Evolutionary conservation across 495 filamentous ascomycete species (phyloP), one percentile per base, ranked within the genome.

Genomic region (Penicillium samsonianum): DNA sequence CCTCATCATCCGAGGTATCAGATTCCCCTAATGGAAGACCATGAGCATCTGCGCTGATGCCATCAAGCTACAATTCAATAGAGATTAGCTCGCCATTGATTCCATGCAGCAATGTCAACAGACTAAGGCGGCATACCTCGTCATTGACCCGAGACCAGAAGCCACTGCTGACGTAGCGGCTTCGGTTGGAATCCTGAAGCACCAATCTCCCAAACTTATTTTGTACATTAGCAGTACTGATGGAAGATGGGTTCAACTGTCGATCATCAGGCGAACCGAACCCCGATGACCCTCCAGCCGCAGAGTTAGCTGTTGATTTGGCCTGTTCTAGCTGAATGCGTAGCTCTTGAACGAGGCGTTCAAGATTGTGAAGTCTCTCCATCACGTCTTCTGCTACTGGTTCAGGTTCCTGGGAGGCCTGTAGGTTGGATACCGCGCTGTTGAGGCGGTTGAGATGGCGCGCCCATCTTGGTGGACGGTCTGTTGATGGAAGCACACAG

Each of bases 91-190:
- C 42, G 6, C 17, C 3, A 2, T 53, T 8, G 31, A 47, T 43
- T 10, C 19, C 31, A 3, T 16, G 11, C n/a, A 3, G 25, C 11
- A 44, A 22, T 23, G 20, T 26, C 16, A 19, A 2, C 14, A n/a
- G 43, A 40, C 14, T 10, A n/a, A 8, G 22, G 68, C 54, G 2
- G 23, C 33, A n/a, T 62, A 83, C 81, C 71, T 85, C 82, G 40
- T 82, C 74, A 28, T 75, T 77, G 17, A 85, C 69, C 17, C 74
- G 75, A 2, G 78, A 77, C 79, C 81, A 84, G 58, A 84, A 83
- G 10, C 72, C 72, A 51, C 67, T 82, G 28, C 78, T 79, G 11
- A 84, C 61, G 55, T 83, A 83, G 44, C 75, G 73, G 43, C 72
- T 78, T 22, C 62, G 70, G 19, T 57, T 72, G 11, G 67, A 47